Percentiles rank a stretch among this genome's conserved stretches.
Conservation (phyloP, 768 basidiomycete species). For the Suillus decipiens region DNA sequence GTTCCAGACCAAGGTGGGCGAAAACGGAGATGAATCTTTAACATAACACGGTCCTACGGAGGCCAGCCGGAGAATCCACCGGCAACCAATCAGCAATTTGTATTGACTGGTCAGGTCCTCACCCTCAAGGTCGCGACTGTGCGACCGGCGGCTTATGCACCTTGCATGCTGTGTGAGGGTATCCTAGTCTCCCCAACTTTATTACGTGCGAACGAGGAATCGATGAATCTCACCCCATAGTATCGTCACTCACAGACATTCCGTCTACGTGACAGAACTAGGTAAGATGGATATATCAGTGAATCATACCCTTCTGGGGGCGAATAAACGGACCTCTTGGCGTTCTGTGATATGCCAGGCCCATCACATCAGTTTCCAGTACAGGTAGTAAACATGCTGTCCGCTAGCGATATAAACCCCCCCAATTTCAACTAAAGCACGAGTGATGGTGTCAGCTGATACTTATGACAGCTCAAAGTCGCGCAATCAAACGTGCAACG, state of each 20-base stretch:
- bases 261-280: background rate
- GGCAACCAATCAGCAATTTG: background rate
- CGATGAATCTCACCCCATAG: conserved; percentile 1
- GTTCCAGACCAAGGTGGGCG: background rate
- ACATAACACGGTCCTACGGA: background rate
- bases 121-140: background rate
- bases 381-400: background rate
- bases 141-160: background rate
- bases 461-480: background rate
- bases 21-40: background rate
- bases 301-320: background rate
- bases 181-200: background rate
- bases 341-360: background rate
- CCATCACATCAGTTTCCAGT: background rate
- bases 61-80: background rate
- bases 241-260: conserved; percentile 1
- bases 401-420: no score
- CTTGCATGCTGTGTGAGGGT: background rate
- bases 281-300: background rate
- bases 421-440: background rate
- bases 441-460: background rate
- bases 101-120: conserved; percentile 1
- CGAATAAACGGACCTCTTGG: conserved; percentile 3
- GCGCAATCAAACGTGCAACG: conserved; percentile 22
- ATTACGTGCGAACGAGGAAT: conserved; percentile 1